Evolutionary conservation across 176 grass and related monocot species (phyloP), one percentile per base, ranked within the genome.

Genomic region (Lolium perenne): DNA sequence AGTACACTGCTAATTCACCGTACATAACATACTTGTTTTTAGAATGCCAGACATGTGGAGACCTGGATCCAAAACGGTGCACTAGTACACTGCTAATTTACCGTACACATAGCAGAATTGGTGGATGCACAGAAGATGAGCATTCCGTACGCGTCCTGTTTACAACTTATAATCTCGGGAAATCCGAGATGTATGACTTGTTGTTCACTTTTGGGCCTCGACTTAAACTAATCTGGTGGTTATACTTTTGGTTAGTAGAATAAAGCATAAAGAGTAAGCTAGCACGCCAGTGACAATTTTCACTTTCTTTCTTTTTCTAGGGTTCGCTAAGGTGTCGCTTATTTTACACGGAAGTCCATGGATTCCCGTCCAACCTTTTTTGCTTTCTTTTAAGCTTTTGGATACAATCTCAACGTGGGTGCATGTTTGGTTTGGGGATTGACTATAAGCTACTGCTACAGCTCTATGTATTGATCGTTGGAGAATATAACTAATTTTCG

Each of bases 351-450:
- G 40, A 86, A 86, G 88, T 86, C 64, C 32, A 86, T 63, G 54
- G 72, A 86, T 83, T 81, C 79, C 79, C 64, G 73, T 71, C 71
- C 23, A 61, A 54, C 54, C 32, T 86, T 90, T 77, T 90, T 77
- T 18, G 53, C 77, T 63, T 62, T 86, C 49, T 86, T 51, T 86
- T 90, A 86, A 68, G 71, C 62, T 70, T 82, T 90, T 83, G 43
- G 43, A 77, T 72, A 77, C 21, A 46, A 77, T 77, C 26, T 58
- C 38, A 50, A 62, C 38, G 49, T 29, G 26, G 1, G 26, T 29
- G 26, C 26, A 29, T 29, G 26, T 29, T 29, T 29, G 26, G 26
- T 29, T 29, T 29, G 26, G 26, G 26, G 26, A n/a, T 29, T 80
- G 65, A 61, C 65, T 59, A 66, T 0, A 80, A 8, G 46, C 70